phyloP scores from a whole-genome alignment of 805 yeast species.

The Peterozyma xylosa region DNA sequence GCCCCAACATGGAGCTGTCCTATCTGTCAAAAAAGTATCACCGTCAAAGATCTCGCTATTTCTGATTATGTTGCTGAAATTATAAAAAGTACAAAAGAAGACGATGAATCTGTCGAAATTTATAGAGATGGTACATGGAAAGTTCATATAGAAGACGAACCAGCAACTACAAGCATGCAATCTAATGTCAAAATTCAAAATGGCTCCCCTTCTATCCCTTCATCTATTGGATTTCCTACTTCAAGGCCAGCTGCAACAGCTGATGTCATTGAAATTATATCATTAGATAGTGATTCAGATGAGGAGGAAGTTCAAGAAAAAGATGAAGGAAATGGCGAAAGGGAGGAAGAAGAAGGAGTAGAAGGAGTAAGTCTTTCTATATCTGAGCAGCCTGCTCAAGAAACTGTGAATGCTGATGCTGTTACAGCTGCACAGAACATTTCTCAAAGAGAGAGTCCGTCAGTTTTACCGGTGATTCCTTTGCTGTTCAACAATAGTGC shows the following conservation, averaged over 20 bases:
- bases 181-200: slow-evolving; percentile 5
- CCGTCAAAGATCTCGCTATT: slow-evolving; percentile 52
- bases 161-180: background rate
- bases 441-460: no score
- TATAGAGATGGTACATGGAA: slow-evolving; percentile 72
- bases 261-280: slow-evolving; percentile 33
- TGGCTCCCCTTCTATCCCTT: slow-evolving; percentile 8
- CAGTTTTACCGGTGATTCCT: no score
- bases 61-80: slow-evolving; percentile 71
- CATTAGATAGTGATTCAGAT: slow-evolving; percentile 36
- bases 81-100: slow-evolving; percentile 40
- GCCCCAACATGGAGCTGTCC: slow-evolving; percentile 89
- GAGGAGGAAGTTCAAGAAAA: slow-evolving; percentile 30
- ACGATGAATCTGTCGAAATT: slow-evolving; percentile 60
- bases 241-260: slow-evolving; percentile 4
- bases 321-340: slow-evolving; percentile 8
- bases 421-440: no score
- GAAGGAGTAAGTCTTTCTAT: no score
- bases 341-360: no score
- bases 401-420: no score
- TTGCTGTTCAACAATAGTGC: no score
- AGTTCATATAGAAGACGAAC: slow-evolving; percentile 18
- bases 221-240: slow-evolving; percentile 2
- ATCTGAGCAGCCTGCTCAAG: no score
- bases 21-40: slow-evolving; percentile 51